Conservation (phyloP, 2,329 filamentous ascomycete species). For the Aspergillus sp. region DNA sequence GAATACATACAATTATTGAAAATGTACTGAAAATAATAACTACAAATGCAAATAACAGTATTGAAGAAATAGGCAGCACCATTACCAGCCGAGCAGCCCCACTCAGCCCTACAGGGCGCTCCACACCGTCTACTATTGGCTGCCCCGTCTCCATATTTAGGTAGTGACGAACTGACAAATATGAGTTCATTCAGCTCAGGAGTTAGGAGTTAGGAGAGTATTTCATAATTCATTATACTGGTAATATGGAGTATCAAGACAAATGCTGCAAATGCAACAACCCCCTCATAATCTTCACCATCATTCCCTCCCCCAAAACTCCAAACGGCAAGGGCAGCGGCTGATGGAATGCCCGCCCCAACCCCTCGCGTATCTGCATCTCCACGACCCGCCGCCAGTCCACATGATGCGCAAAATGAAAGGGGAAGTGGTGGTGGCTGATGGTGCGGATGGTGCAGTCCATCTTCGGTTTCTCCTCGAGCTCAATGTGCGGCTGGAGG, state of each 20-base stretch:
- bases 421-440: constrained; percentile 14
- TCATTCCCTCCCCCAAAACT: constrained; percentile 3
- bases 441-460: constrained; percentile 12
- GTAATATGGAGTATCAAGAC: not conserved
- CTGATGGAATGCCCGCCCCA: constrained; percentile 10
- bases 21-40: not conserved
- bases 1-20: not conserved
- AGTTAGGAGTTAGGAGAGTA: not conserved
- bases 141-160: not conserved
- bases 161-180: not conserved
- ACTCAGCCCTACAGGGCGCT: constrained; percentile 1
- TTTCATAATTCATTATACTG: not conserved
- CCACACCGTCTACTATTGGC: not conserved
- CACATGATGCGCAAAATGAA: constrained; percentile 13
- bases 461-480: constrained; percentile 11
- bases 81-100: not conserved
- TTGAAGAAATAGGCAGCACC: not conserved
- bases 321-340: constrained; percentile 9
- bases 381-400: constrained; percentile 12
- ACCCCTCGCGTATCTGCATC: constrained; percentile 11
- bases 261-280: constrained; percentile 6
- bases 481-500: constrained; percentile 10
- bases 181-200: not conserved
- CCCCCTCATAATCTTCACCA: constrained; percentile 11
- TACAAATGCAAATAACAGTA: not conserved